Evolutionary conservation across 2,329 filamentous ascomycete species (phyloP).

Genomic region (Pyrenochaeta sp.): DNA sequence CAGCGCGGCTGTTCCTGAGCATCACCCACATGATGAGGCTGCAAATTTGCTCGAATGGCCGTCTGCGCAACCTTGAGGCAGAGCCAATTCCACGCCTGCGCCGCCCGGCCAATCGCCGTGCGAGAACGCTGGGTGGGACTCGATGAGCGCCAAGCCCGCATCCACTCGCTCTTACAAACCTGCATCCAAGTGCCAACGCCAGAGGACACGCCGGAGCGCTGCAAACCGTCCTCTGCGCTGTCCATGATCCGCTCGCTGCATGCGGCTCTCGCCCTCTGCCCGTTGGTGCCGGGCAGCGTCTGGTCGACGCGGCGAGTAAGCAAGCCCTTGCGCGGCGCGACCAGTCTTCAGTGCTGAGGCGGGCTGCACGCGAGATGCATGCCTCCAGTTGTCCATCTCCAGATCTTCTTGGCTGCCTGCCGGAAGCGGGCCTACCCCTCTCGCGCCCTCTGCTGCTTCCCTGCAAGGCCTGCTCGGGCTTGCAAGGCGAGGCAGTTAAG

Average conservation of each 20-base stretch:
- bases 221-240: not conserved
- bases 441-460: constrained; percentile 20
- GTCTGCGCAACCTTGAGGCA: constrained; percentile 11
- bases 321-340: constrained; percentile 6
- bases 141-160: no score
- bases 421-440: constrained; percentile 23
- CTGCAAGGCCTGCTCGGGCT: constrained; percentile 8
- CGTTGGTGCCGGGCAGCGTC: constrained; percentile 10
- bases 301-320: not conserved
- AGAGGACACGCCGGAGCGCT: no score
- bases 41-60: constrained; percentile 5
- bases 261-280: constrained; percentile 15
- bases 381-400: constrained; percentile 14
- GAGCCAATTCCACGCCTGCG: constrained; percentile 6
- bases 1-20: constrained; percentile 7
- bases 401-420: constrained; percentile 32
- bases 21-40: constrained; percentile 10
- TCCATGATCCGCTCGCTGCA: constrained; percentile 1
- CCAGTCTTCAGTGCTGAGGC: constrained; percentile 18
- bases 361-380: constrained; percentile 27
- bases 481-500: no score
- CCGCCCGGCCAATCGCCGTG: constrained; percentile 14
- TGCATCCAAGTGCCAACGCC: no score
- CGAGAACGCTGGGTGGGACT: no score
- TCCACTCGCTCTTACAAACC: constrained; percentile 4